phyloP scores from a whole-genome alignment of 371 early-diverging fungal genomes.

The Mucor racemosus region DNA sequence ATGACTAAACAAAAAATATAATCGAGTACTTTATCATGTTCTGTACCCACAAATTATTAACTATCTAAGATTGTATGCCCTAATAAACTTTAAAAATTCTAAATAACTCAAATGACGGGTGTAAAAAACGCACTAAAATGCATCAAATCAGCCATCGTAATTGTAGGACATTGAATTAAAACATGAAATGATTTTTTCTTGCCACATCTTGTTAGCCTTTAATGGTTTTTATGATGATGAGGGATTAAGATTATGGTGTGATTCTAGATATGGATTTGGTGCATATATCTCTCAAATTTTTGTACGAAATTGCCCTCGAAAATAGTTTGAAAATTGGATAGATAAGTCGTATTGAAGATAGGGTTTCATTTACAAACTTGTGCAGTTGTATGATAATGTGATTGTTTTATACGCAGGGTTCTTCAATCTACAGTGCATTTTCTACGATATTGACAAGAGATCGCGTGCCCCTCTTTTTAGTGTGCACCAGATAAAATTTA shows the following conservation, averaged over 20 bases:
- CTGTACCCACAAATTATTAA: neutral
- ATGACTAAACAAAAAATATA: neutral
- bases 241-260: neutral
- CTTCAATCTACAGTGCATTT: neutral
- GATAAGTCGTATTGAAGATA: neutral
- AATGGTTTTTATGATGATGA: neutral
- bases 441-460: neutral
- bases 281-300: neutral
- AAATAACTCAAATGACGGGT: neutral
- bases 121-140: neutral
- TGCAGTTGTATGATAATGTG: neutral
- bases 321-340: too few species aligned
- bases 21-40: neutral
- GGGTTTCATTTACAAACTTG: neutral
- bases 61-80: neutral
- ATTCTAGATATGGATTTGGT: neutral
- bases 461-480: constrained; percentile 9
- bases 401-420: neutral
- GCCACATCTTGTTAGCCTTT: neutral
- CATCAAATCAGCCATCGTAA: neutral
- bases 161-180: constrained; percentile 3
- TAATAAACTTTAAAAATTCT: neutral
- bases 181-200: constrained; percentile 3
- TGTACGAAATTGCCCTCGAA: too few species aligned
- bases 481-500: neutral